Evolutionary conservation across 2,329 filamentous ascomycete species (phyloP).

Genomic region (Fusarium sp.): DNA sequence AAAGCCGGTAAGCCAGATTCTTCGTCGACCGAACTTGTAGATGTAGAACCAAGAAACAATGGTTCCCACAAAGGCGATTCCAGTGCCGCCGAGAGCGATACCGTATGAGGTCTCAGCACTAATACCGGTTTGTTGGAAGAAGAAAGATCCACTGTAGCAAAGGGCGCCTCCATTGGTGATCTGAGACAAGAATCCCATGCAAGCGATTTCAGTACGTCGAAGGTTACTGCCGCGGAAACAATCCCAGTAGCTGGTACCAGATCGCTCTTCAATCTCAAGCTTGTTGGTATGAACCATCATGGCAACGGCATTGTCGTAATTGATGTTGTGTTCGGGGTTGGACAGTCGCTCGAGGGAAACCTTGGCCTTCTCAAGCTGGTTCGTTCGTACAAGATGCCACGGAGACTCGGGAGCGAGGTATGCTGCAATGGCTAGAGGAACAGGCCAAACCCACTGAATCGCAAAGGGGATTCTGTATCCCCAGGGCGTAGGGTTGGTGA

Average conservation of each 20-base stretch:
- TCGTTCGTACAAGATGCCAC: constrained; percentile 52
- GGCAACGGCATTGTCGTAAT: constrained; percentile 53
- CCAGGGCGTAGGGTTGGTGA: constrained; percentile 50
- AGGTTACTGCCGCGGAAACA: constrained; percentile 61
- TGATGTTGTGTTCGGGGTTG: constrained; percentile 48
- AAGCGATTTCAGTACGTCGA: constrained; percentile 59
- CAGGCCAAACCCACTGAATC: constrained; percentile 55
- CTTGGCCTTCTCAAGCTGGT: constrained; percentile 49
- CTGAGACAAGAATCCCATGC: constrained; percentile 56
- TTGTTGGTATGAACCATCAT: constrained; percentile 60
- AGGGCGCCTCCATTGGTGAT: constrained; percentile 55
- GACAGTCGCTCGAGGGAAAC: constrained; percentile 49
- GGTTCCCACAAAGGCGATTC: constrained; percentile 57
- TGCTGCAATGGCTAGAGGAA: constrained; percentile 49
- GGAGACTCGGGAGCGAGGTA: constrained; percentile 53
- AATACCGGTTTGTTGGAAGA: constrained; percentile 60
- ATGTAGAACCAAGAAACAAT: constrained; percentile 59
- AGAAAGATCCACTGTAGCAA: constrained; percentile 58
- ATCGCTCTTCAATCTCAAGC: constrained; percentile 55
- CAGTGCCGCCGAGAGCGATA: constrained; percentile 56
- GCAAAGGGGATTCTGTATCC: constrained; percentile 56
- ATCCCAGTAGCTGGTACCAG: constrained; percentile 56
- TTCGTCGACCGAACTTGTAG: constrained; percentile 55
- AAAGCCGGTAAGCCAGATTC: constrained; percentile 57
- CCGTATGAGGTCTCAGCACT: constrained; percentile 52